Evolutionary conservation across 2,329 filamentous ascomycete genomes (phyloP).

Genomic region (Fusarium chaquense): DNA sequence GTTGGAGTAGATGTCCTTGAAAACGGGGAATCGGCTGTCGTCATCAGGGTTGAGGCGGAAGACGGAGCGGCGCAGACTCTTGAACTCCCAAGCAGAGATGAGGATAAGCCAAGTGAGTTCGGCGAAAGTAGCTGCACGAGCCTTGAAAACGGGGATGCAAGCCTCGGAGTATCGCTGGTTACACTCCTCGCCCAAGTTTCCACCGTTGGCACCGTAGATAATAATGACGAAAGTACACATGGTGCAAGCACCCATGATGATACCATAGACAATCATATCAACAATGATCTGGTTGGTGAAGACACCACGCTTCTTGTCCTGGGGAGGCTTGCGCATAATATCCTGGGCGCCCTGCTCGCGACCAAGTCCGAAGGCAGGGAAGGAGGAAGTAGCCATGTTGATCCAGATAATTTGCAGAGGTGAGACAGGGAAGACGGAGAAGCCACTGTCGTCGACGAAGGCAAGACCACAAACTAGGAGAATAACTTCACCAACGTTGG

Average conservation of each 20-base stretch:
- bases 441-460: slow-evolving; percentile 77
- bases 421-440: slow-evolving; percentile 87
- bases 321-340: slow-evolving; percentile 84
- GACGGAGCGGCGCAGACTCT: slow-evolving; percentile 77
- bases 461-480: slow-evolving; percentile 83
- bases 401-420: slow-evolving; percentile 93
- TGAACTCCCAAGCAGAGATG: slow-evolving; percentile 82
- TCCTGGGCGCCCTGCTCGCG: slow-evolving; percentile 80
- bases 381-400: slow-evolving; percentile 90
- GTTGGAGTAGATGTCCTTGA: slow-evolving; percentile 76
- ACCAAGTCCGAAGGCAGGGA: slow-evolving; percentile 89
- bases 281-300: slow-evolving; percentile 82
- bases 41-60: slow-evolving; percentile 73
- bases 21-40: slow-evolving; percentile 64
- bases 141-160: slow-evolving; percentile 74
- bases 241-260: slow-evolving; percentile 79
- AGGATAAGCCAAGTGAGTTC: slow-evolving; percentile 80
- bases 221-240: slow-evolving; percentile 75
- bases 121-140: slow-evolving; percentile 78
- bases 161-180: slow-evolving; percentile 68
- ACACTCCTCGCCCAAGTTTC: slow-evolving; percentile 70
- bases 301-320: slow-evolving; percentile 74
- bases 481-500: slow-evolving; percentile 87
- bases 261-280: slow-evolving; percentile 84
- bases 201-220: slow-evolving; percentile 67